These are phyloP conservation scores for Epichloe aotearoae DNA, from an alignment of 2,329 filamentous ascomycete genomes.

Conservation along the genomic window DNA sequence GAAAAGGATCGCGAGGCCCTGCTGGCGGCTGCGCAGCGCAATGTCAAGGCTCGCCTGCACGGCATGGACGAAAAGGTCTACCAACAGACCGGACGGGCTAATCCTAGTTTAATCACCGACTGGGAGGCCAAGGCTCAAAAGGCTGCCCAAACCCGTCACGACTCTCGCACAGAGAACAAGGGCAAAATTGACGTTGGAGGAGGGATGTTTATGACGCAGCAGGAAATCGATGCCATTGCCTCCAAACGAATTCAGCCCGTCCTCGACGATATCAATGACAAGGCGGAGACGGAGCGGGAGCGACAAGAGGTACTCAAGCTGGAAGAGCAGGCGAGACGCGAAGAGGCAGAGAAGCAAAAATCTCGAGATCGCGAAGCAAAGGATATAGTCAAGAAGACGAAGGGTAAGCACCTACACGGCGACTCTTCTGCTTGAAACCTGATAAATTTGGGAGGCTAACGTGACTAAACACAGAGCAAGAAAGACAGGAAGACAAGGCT, in stretches of 20 bases:
- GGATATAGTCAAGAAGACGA: constrained; percentile 40
- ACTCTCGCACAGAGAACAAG: constrained; percentile 41
- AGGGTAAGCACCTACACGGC: constrained; percentile 33
- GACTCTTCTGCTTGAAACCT: no score
- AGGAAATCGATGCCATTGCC: constrained; percentile 69
- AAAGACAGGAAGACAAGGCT: constrained; percentile 25
- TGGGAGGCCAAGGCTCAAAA: constrained; percentile 70
- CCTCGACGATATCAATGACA: constrained; percentile 71
- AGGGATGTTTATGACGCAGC: constrained; percentile 65
- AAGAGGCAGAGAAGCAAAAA: constrained; percentile 33
- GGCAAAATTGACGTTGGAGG: constrained; percentile 59
- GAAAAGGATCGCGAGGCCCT: constrained; percentile 62
- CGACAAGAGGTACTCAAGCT: constrained; percentile 52
- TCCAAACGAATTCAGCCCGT: constrained; percentile 66
- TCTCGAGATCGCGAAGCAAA: constrained; percentile 38
- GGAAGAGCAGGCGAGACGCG: constrained; percentile 43
- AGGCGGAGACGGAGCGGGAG: constrained; percentile 58
- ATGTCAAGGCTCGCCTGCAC: constrained; percentile 67
- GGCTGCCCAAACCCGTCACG: constrained; percentile 52
- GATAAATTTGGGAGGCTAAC: constrained; percentile 7
- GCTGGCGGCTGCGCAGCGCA: constrained; percentile 67
- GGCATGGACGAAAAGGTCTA: constrained; percentile 74
- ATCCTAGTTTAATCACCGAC: constrained; percentile 53
- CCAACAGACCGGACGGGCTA: constrained; percentile 60
- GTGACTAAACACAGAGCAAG: constrained; percentile 24